Percentiles rank a stretch among this genome's conserved stretches.
Conservation (phyloP, 495 filamentous ascomycete species). For the Penicillium malachiteum region DNA sequence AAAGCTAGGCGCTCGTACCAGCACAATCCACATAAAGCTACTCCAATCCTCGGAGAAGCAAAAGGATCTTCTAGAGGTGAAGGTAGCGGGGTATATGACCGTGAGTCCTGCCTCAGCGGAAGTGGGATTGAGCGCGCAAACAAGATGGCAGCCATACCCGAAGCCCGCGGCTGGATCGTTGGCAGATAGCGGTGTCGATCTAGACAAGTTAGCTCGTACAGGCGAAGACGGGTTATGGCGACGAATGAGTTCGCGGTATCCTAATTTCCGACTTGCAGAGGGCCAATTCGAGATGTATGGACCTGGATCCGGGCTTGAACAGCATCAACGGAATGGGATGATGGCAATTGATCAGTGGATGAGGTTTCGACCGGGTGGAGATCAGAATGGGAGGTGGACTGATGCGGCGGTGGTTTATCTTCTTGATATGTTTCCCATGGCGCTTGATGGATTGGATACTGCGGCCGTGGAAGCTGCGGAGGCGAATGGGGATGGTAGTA, state of each 20-base stretch:
- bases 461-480: slow-evolving; percentile 20
- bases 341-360: slow-evolving; percentile 67
- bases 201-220: slow-evolving; percentile 37
- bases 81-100: slow-evolving; percentile 69
- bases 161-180: slow-evolving; percentile 38
- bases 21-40: slow-evolving; percentile 68
- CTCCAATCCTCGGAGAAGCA: slow-evolving; percentile 39
- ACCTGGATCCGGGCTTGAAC: slow-evolving; percentile 36
- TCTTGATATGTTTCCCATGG: slow-evolving; percentile 62
- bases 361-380: slow-evolving; percentile 39
- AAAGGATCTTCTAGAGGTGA: slow-evolving; percentile 40
- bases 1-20: slow-evolving; percentile 70
- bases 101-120: slow-evolving; percentile 60
- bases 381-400: slow-evolving; percentile 51
- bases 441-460: slow-evolving; percentile 46
- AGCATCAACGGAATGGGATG: slow-evolving; percentile 32
- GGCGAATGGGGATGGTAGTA: slow-evolving; percentile 11
- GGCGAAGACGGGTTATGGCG: slow-evolving; percentile 32
- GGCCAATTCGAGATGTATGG: slow-evolving; percentile 55
- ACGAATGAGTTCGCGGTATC: slow-evolving; percentile 37
- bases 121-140: slow-evolving; percentile 54
- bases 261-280: slow-evolving; percentile 52
- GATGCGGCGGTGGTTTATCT: slow-evolving; percentile 57
- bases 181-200: slow-evolving; percentile 22
- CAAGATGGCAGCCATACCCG: slow-evolving; percentile 50